A percentile compares a stretch with the other conserved stretches of the same genome.
Evolutionary conservation across 2,329 filamentous ascomycete genomes (phyloP).

Genomic region (Curvularia verruculosa): DNA sequence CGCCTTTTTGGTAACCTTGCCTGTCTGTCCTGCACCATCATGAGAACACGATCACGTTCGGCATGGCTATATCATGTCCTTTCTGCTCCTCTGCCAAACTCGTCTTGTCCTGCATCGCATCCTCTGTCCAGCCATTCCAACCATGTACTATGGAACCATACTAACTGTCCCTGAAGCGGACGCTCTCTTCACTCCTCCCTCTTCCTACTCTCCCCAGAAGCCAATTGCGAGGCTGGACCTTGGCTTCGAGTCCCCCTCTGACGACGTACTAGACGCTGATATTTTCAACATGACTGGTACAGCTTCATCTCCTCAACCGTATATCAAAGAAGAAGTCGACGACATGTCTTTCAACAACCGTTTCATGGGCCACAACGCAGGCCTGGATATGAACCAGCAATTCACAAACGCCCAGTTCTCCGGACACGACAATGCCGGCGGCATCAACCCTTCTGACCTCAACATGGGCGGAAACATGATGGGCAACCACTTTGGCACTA

Average conservation of each 20-base stretch:
- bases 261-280: conserved; percentile 52
- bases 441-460: conserved; percentile 84
- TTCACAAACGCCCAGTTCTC: conserved; percentile 56
- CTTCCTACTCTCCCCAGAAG: conserved; percentile 50
- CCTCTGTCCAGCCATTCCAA: conserved; percentile 28
- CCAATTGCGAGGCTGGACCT: conserved; percentile 47
- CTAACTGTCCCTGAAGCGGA: conserved; percentile 52
- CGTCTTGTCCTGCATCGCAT: conserved; percentile 15
- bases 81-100: conserved; percentile 6
- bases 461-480: conserved; percentile 69
- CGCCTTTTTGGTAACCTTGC: conserved; percentile 41
- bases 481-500: conserved; percentile 64
- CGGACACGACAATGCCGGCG: conserved; percentile 44
- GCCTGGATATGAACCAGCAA: conserved; percentile 60
- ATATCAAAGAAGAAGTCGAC: conserved; percentile 72
- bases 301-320: conserved; percentile 62
- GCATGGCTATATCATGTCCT: conserved; percentile 35
- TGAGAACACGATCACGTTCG: conserved; percentile 34
- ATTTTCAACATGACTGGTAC: conserved; percentile 61
- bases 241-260: conserved; percentile 47
- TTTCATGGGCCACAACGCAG: conserved; percentile 58
- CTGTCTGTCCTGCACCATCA: conserved; percentile 39
- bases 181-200: conserved; percentile 50
- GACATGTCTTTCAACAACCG: conserved; percentile 63
- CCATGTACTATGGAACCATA: conserved; percentile 46